phyloP scores from a whole-genome alignment of 2,329 filamentous ascomycete genomes.

The Fusarium pilosicola region DNA sequence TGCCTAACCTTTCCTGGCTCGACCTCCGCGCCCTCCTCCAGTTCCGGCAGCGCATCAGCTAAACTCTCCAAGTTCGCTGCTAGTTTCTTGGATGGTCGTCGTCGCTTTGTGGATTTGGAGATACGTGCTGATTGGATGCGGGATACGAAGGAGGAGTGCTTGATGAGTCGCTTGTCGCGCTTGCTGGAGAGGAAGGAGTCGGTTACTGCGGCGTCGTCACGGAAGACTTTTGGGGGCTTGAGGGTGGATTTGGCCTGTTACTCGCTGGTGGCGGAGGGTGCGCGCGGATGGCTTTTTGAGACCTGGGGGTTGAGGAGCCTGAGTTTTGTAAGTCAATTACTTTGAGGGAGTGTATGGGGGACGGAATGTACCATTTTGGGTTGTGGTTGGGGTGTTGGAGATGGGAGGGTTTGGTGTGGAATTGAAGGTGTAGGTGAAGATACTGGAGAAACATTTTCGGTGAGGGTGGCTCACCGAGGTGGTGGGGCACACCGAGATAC shows the following conservation, averaged over 20 bases:
- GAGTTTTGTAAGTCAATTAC: background rate
- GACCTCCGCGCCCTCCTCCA: constrained; percentile 59
- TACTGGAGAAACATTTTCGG: constrained; percentile 43
- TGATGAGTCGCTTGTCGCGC: constrained; percentile 83
- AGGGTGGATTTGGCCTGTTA: constrained; percentile 60
- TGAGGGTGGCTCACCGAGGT: constrained; percentile 35
- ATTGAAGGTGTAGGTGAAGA: background rate
- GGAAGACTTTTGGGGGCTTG: constrained; percentile 63
- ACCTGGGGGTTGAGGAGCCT: constrained; percentile 49
- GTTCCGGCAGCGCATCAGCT: constrained; percentile 80
- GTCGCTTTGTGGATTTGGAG: constrained; percentile 46
- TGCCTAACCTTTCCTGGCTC: constrained; percentile 72
- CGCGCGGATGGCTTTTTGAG: constrained; percentile 68
- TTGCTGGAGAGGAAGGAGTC: constrained; percentile 77
- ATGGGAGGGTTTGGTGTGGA: background rate
- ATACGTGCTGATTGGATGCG: constrained; percentile 71
- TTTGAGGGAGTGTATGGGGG: accelerated
- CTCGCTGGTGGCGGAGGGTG: constrained; percentile 63
- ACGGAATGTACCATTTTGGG: constrained; percentile 28
- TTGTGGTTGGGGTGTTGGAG: background rate
- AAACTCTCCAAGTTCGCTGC: constrained; percentile 78
- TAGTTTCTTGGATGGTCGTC: constrained; percentile 80
- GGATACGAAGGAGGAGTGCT: constrained; percentile 81
- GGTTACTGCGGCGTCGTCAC: constrained; percentile 59
- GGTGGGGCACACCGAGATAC: constrained; percentile 39